Percentiles rank a stretch among this genome's conserved stretches.
phyloP scores from a whole-genome alignment of 106 monocot genomes.

The Platanthera guangdongensis region DNA sequence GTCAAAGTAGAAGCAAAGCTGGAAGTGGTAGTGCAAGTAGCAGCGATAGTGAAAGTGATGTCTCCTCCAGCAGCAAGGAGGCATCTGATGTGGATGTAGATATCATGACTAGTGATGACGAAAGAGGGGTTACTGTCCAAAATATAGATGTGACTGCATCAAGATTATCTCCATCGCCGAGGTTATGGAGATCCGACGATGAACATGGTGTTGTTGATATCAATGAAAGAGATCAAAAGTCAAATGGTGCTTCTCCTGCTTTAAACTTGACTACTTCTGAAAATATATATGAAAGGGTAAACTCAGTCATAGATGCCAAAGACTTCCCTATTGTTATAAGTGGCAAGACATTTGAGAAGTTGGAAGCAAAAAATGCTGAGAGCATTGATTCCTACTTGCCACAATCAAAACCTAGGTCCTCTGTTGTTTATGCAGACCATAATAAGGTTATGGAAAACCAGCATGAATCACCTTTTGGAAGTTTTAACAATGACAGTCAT shows the following conservation, averaged over 20 bases:
- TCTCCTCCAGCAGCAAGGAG: slow-evolving; percentile 86
- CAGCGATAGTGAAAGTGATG: slow-evolving; percentile 92
- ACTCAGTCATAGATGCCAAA: slow-evolving; percentile 19
- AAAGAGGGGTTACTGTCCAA: slow-evolving; percentile 33
- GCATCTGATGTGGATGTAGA: slow-evolving; percentile 81
- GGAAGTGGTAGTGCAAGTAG: slow-evolving; percentile 84
- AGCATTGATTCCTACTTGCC: slow-evolving; percentile 4
- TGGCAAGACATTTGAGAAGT: slow-evolving; percentile 14
- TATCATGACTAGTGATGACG: slow-evolving; percentile 81
- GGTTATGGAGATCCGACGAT: slow-evolving; percentile 11
- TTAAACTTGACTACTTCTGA: slow-evolving; percentile 32
- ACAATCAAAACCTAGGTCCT: slow-evolving; percentile 7
- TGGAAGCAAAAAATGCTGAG: slow-evolving; percentile 6
- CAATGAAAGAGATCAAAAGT: slow-evolving; percentile 19
- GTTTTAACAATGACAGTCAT: slow-evolving; percentile 2
- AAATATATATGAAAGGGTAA: slow-evolving; percentile 13
- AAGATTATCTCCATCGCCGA: slow-evolving; percentile 22
- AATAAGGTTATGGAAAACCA: slow-evolving; percentile 10
- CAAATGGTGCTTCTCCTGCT: slow-evolving; percentile 13
- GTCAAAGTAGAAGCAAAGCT: slow-evolving; percentile 32
- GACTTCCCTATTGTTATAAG: neutral
- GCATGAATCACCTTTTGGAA: slow-evolving; percentile 8
- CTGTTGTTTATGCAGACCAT: slow-evolving; percentile 15
- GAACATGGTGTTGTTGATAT: slow-evolving; percentile 18
- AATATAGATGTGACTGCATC: slow-evolving; percentile 15